A percentile compares a stretch with the other conserved stretches of the same genome.
phyloP scores from a whole-genome alignment of 202 grass and related monocot species.

The Zoysia matrella region DNA sequence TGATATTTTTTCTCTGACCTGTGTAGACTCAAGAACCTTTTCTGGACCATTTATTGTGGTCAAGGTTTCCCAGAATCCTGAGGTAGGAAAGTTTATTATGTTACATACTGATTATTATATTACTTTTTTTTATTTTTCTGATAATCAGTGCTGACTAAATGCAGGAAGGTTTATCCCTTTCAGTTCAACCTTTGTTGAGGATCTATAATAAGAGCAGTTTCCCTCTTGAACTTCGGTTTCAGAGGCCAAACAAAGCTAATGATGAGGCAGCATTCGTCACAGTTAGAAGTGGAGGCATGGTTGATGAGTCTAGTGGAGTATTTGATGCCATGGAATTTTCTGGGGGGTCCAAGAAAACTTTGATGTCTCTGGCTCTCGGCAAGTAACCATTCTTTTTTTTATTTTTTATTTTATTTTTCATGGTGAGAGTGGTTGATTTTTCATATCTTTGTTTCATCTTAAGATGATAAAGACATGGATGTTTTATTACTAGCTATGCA shows the following conservation, averaged over 20 bases:
- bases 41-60: constrained; percentile 89
- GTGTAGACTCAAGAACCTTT: constrained; percentile 69
- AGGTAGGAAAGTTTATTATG: constrained; percentile 59
- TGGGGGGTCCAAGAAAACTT: constrained; percentile 76
- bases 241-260: constrained; percentile 59
- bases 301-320: constrained; percentile 80
- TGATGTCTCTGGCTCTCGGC: constrained; percentile 89
- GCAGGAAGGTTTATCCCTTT: constrained; percentile 79
- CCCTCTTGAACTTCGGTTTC: constrained; percentile 71
- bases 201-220: constrained; percentile 86
- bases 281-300: constrained; percentile 67
- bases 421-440: constrained; percentile 34
- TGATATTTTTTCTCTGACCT: constrained; percentile 31
- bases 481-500: no score
- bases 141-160: constrained; percentile 48
- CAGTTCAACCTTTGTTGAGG: constrained; percentile 76
- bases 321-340: constrained; percentile 78
- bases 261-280: constrained; percentile 70
- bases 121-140: constrained; percentile 20
- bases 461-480: no score
- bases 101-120: constrained; percentile 24
- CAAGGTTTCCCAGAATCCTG: constrained; percentile 71
- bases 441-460: neutral
- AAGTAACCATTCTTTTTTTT: constrained; percentile 37
- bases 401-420: constrained; percentile 25